Conservation (phyloP, 495 filamentous ascomycete genomes). For the Aspergillus sparsus region DNA sequence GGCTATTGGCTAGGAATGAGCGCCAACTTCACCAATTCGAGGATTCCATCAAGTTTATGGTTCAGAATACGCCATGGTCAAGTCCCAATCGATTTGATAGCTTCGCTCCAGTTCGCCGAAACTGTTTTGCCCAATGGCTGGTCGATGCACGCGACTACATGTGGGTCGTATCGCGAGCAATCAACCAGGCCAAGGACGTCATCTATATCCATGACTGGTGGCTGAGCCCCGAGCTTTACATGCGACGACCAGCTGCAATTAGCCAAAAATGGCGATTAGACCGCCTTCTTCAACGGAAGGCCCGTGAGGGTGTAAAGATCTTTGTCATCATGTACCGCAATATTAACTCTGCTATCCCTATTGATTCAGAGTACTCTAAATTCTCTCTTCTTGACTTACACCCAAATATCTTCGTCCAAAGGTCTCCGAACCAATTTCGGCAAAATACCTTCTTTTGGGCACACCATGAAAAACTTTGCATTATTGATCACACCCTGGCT, state of each 20-base stretch:
- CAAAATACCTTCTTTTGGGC: constrained; percentile 99
- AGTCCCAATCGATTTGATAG: constrained; percentile 84
- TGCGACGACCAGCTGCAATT: constrained; percentile 91
- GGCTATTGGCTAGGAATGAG: constrained; percentile 90
- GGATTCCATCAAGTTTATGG: constrained; percentile 86
- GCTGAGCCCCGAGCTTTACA: constrained; percentile 94
- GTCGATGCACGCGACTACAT: constrained; percentile 97
- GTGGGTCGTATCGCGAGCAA: constrained; percentile 97
- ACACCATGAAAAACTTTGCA: constrained; percentile 94
- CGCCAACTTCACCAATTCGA: constrained; percentile 88
- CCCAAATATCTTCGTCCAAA: constrained; percentile 92
- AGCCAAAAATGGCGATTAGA: constrained; percentile 99
- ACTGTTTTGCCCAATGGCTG: constrained; percentile 92
- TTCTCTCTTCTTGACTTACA: constrained; percentile 95
- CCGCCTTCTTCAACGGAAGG: constrained; percentile 90
- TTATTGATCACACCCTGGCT: constrained; percentile 94
- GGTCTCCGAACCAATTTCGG: constrained; percentile 94
- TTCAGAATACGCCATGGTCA: constrained; percentile 75
- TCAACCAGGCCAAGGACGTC: constrained; percentile 97
- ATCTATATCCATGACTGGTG: constrained; percentile 99
- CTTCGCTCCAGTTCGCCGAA: constrained; percentile 85
- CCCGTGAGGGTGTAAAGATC: constrained; percentile 92
- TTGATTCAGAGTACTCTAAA: constrained; percentile 98
- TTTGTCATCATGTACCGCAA: constrained; percentile 99
- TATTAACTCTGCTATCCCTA: constrained; percentile 95